Base-by-base conservation (phyloP, 2,329 filamentous ascomycete species). In the Aspergillus pseudonomiae region DNA sequence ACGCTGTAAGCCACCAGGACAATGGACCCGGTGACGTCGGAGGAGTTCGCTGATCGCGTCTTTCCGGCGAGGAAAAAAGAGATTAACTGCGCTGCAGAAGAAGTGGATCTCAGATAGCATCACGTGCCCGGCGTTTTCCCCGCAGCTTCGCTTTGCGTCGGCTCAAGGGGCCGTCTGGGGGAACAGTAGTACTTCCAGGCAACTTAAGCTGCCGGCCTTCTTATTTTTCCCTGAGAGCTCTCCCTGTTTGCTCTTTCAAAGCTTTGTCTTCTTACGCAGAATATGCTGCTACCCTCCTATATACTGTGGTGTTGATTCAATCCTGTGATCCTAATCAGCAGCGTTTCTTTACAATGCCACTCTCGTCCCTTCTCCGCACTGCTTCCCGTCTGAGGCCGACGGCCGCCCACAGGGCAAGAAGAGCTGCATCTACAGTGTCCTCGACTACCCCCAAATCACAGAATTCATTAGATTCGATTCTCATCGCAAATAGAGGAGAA, bases 401-500 rank as follows among this genome's bases (percentile, higher is more conserved):
- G 34, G 68, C 70, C 46, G 67, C 70, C 65, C 74, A 70, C 59
- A 69, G 71, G 62, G 71, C 70, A 55, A 69, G 65, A 57, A 70
- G 74, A 69, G 69, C 71, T 59, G 72, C 69, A 45, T 78, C 74
- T 12, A 74, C 76, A 21, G 63, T 69, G 34, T 67, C 74, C 7
- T 66, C 73, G 5, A 70, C 62, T 50, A 60, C 65, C 19, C 50
- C 71, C 16, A 70, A 67, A 52, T 65, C 69, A 52, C 65, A 60
- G 12, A 82, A 77, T 59, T 71, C 82, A n/a, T 72, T 86, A 58
- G 89, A 88, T 61, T 96, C 93, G 10, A 91, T 98, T 48, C 85
- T 99, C 28, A 98, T 99, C 75, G 95, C 95, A 60, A 99, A 99
- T 77, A 90, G 95, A 71, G 95, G 95, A 71, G 95, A 99, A 80